Evolutionary conservation across 148 eudicot genomes (phyloP), one percentile per base, ranked within the genome.

Genomic region (Arbutus unedo): DNA sequence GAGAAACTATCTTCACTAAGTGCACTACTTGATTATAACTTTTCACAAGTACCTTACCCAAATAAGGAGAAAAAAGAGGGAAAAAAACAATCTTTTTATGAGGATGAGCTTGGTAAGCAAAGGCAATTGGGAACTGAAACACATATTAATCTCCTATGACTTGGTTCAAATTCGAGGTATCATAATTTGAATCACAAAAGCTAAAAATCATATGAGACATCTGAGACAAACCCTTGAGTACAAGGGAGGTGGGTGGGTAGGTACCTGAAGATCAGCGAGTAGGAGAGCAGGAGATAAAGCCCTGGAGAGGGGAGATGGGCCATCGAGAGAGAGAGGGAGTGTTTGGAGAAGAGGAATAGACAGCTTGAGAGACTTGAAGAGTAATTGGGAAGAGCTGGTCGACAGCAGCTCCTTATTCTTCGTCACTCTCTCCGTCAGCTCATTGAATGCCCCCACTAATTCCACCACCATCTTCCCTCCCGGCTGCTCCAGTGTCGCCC

Each of bases 381-480:
- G 86, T 19, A 94, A 79, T 6, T 85, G 84, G 62, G 93, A 91
- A 2, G 97, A 92, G 83, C 90, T 90, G 3, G 84, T 88, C 5
- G 93, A 90, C n/a, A 91, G 79, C 9, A 44, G 79, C 55, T 49
- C 79, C 25, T 60, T 60, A 3, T 11, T 60, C 51, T 15, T 79
- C 8, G 81, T 84, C 91, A 94, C 92, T 82, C 98, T 91, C 81
- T 95, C 93, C 4, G 94, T 92, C 15, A 95, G 82, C 82, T 91
- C 91, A 45, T 91, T 96, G 82, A 90, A 96, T 2, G 95, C 95
- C 43, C 98, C 99, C 0, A 96, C 98, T 13, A 96, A 82, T 80
- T 94, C 98, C 84, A 87, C 98, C 84, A 96, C 99, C 98, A 93
- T 94, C 83, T 93, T 94, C 18, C 98, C 99, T n/a, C 99, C 98